These are phyloP conservation scores for Cryomyces antarcticus DNA, from an alignment of 495 filamentous ascomycete genomes.

Conservation along the genomic window DNA sequence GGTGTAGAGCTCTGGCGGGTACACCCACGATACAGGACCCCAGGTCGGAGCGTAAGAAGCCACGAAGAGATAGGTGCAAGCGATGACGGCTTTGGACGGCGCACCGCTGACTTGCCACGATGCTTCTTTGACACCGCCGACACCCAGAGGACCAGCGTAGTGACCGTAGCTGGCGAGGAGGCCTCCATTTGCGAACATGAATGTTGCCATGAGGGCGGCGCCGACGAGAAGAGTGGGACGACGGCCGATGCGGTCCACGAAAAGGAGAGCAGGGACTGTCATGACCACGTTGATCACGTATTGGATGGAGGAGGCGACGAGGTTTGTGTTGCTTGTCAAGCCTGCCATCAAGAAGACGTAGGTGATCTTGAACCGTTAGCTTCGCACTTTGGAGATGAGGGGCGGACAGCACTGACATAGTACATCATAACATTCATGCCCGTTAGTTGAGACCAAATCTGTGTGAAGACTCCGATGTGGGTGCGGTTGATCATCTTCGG, in stretches of 20 bases:
- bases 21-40: constrained; percentile 54
- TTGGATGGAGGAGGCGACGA: constrained; percentile 51
- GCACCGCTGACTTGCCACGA: constrained; percentile 11
- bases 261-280: constrained; percentile 27
- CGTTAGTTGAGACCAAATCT: constrained; percentile 70
- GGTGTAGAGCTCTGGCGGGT: constrained; percentile 56
- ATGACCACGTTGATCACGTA: constrained; percentile 46
- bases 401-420: constrained; percentile 19
- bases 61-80: constrained; percentile 23
- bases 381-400: constrained; percentile 11
- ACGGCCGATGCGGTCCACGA: constrained; percentile 38
- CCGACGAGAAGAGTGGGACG: constrained; percentile 43
- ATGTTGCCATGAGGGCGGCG: constrained; percentile 44
- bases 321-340: constrained; percentile 32
- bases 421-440: constrained; percentile 82
- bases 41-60: constrained; percentile 33
- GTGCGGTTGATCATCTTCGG: constrained; percentile 57
- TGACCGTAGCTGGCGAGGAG: constrained; percentile 33
- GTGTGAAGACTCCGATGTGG: constrained; percentile 53
- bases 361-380: constrained; percentile 14
- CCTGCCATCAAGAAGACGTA: constrained; percentile 61
- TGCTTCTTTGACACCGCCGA: constrained; percentile 12
- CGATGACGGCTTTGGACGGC: constrained; percentile 18
- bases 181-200: constrained; percentile 48
- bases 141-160: constrained; percentile 8